phyloP scores from a whole-genome alignment of 2,329 filamentous ascomycete genomes.

The Alternaria gaisen region DNA sequence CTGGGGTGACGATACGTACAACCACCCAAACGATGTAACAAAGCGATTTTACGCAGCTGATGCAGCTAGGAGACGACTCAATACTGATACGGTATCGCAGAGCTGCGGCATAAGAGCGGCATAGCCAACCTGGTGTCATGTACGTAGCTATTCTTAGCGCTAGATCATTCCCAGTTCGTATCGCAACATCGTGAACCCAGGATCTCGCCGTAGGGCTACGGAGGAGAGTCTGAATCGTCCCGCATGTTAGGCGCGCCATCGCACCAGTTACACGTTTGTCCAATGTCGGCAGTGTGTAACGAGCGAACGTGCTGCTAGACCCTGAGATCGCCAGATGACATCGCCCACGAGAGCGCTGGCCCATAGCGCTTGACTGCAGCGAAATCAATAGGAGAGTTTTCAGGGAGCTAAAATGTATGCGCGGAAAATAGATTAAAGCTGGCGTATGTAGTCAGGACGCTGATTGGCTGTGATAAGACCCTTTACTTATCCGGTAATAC shows the following conservation, averaged over 20 bases:
- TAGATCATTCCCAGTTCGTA: neutral
- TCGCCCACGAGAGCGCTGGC: neutral
- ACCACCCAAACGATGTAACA: neutral
- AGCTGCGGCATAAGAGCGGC: conserved; percentile 1
- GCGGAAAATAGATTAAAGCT: conserved; percentile 6
- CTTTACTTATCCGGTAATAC: conserved; percentile 15
- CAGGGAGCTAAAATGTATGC: neutral
- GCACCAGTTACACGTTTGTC: neutral
- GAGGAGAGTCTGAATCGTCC: neutral
- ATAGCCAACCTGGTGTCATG: neutral
- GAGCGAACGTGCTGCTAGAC: neutral
- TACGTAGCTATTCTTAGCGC: conserved; percentile 2
- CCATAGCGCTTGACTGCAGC: neutral
- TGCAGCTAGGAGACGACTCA: neutral
- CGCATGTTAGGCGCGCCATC: conserved; percentile 2
- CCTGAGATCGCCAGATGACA: neutral
- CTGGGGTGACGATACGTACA: neutral
- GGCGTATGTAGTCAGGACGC: neutral
- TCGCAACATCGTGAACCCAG: neutral
- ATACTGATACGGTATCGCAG: neutral
- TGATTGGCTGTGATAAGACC: conserved; percentile 19
- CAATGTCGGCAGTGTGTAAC: neutral
- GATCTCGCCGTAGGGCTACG: neutral
- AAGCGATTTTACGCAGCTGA: neutral
- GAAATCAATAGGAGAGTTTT: conserved; percentile 3